Conservation (phyloP, 768 basidiomycete genomes). For the Leccinum pellstonianum region DNA sequence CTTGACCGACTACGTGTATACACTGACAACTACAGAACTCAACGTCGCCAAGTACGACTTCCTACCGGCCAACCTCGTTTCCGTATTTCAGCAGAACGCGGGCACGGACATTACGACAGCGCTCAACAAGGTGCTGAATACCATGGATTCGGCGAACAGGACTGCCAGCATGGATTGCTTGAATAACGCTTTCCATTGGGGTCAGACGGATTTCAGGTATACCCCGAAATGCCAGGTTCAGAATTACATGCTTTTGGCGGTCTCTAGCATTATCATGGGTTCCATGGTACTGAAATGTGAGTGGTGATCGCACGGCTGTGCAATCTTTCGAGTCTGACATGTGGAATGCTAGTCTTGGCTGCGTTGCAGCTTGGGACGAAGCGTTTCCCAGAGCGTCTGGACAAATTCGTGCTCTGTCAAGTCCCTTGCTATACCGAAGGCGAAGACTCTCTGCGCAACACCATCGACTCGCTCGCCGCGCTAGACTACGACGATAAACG, state of each 20-base stretch:
- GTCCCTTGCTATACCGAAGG: slow-evolving; percentile 73
- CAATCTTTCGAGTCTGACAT: slow-evolving; percentile 10
- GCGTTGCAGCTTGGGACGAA: slow-evolving; percentile 61
- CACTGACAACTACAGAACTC: slow-evolving; percentile 43
- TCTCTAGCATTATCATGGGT: slow-evolving; percentile 53
- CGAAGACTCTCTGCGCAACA: slow-evolving; percentile 54
- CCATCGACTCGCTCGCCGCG: slow-evolving; percentile 60
- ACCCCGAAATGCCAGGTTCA: slow-evolving; percentile 57
- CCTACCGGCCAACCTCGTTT: slow-evolving; percentile 47
- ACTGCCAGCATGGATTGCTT: slow-evolving; percentile 50
- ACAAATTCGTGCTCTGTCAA: slow-evolving; percentile 69
- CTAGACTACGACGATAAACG: slow-evolving; percentile 71
- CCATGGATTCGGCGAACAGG: slow-evolving; percentile 39
- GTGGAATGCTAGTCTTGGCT: slow-evolving; percentile 48
- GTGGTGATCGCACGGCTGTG: slow-evolving; percentile 23
- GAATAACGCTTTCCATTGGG: slow-evolving; percentile 58
- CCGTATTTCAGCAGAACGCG: slow-evolving; percentile 54
- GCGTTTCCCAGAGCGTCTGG: slow-evolving; percentile 61
- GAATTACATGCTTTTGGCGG: slow-evolving; percentile 55
- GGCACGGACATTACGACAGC: slow-evolving; percentile 59
- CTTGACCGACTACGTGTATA: slow-evolving; percentile 56
- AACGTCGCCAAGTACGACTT: slow-evolving; percentile 49
- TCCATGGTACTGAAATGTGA: slow-evolving; percentile 61
- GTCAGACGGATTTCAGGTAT: slow-evolving; percentile 57
- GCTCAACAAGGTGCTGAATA: slow-evolving; percentile 45